Percentiles rank a stretch among this genome's conserved stretches.
Conservation (phyloP, 164 flowering plant species). For the Saururus chinensis region DNA sequence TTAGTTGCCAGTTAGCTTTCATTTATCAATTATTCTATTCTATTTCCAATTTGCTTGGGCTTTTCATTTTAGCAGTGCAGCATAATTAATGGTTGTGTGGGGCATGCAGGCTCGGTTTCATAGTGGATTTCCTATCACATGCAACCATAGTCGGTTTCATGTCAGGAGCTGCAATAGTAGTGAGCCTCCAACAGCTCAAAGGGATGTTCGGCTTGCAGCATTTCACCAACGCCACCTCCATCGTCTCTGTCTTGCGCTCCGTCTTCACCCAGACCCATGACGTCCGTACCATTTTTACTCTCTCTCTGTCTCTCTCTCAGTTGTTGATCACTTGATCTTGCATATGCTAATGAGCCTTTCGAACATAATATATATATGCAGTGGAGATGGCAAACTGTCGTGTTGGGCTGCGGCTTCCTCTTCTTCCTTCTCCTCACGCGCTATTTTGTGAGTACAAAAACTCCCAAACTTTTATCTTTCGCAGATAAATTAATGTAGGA, state of each 20-base stretch:
- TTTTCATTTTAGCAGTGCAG: background rate
- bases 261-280: conserved; percentile 64
- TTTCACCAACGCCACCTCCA: conserved; percentile 70
- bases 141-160: conserved; percentile 96
- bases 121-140: conserved; percentile 94
- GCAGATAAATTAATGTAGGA: too few species aligned
- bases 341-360: too few species aligned
- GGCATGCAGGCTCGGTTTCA: conserved; percentile 71
- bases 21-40: too few species aligned
- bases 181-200: conserved; percentile 82
- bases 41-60: too few species aligned
- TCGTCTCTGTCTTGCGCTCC: conserved; percentile 74
- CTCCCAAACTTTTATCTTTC: background rate
- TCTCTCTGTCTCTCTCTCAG: background rate
- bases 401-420: conserved; percentile 71
- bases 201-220: conserved; percentile 71
- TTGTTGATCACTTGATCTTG: too few species aligned
- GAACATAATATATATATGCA: conserved; percentile 32
- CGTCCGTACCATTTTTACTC: conserved; percentile 22
- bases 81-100: background rate
- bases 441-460: conserved; percentile 51
- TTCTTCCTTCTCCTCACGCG: conserved; percentile 68
- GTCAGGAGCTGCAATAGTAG: conserved; percentile 96
- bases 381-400: conserved; percentile 98
- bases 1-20: too few species aligned